phyloP scores from a whole-genome alignment of 345 rosid species.

The Eucalyptus regnans region DNA sequence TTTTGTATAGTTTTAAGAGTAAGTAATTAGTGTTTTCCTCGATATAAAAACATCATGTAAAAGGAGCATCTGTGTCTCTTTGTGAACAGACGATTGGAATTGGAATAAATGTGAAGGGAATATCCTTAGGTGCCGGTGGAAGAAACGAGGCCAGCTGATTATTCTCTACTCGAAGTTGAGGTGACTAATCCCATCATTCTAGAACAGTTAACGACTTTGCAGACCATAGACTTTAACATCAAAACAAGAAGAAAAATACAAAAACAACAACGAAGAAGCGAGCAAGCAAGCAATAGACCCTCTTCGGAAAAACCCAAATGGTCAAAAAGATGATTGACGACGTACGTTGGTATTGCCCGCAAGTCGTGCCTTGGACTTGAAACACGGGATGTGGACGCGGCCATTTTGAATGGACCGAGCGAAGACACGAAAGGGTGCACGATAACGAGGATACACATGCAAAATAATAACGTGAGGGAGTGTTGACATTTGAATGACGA shows the following conservation, averaged over 20 bases:
- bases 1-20: not conserved
- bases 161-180: not conserved
- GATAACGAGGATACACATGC: not conserved
- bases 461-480: not conserved
- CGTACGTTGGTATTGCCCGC: not conserved
- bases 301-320: not conserved
- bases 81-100: not conserved
- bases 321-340: not conserved
- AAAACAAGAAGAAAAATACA: no score
- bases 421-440: no score
- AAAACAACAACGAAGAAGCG: not conserved
- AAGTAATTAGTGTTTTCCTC: not conserved
- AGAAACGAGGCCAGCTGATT: not conserved
- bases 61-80: not conserved
- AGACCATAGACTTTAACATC: not conserved
- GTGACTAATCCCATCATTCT: not conserved
- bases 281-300: no score
- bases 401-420: not conserved
- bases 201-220: not conserved
- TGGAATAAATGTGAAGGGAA: not conserved
- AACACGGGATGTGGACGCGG: not conserved
- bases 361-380: not conserved
- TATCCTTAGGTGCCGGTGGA: not conserved
- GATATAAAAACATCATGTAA: rapidly evolving
- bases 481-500: not conserved